These are phyloP conservation scores for Vigna trinervia DNA, from an alignment of 306 rosid genomes.

Conservation along the genomic window DNA sequence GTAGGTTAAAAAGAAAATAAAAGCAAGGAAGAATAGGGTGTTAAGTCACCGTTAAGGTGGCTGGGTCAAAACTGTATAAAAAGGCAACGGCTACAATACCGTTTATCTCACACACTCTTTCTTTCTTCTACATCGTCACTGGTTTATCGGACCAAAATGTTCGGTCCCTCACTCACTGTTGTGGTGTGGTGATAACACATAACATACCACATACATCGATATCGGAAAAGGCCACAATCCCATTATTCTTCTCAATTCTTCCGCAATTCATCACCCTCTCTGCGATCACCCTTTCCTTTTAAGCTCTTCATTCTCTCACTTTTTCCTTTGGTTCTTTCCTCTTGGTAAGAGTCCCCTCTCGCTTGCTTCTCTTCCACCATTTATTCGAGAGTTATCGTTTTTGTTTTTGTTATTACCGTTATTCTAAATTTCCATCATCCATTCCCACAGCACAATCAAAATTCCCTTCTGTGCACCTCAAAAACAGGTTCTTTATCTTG, in stretches of 20 bases:
- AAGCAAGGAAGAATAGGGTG: background rate
- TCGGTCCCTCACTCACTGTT: conserved; percentile 14
- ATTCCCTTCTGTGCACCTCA: conserved; percentile 16
- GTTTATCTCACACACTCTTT: background rate
- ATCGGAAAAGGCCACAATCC: conserved; percentile 40
- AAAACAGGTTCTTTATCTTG: background rate
- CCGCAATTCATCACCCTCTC: conserved; percentile 42
- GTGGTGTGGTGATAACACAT: background rate
- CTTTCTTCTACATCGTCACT: background rate
- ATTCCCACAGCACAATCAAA: background rate
- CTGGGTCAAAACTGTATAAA: conserved; percentile 41
- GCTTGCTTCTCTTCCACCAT: conserved; percentile 30
- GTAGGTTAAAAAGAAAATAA: background rate
- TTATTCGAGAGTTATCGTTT: conserved; percentile 47
- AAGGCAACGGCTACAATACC: conserved; percentile 55
- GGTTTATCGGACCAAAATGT: conserved; percentile 45
- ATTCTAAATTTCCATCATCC: background rate
- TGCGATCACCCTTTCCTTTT: conserved; percentile 44
- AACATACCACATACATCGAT: conserved; percentile 38
- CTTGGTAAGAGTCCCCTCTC: conserved; percentile 79
- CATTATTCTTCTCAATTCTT: conserved; percentile 34
- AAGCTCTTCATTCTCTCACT: conserved; percentile 45
- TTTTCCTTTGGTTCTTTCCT: conserved; percentile 66
- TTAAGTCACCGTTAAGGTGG: background rate
- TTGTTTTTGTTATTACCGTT: background rate